Percentiles rank a stretch among this genome's conserved stretches.
These are phyloP conservation scores for Talaromyces sp. DNA, from an alignment of 2,329 filamentous ascomycete species.

Conservation along the genomic window DNA sequence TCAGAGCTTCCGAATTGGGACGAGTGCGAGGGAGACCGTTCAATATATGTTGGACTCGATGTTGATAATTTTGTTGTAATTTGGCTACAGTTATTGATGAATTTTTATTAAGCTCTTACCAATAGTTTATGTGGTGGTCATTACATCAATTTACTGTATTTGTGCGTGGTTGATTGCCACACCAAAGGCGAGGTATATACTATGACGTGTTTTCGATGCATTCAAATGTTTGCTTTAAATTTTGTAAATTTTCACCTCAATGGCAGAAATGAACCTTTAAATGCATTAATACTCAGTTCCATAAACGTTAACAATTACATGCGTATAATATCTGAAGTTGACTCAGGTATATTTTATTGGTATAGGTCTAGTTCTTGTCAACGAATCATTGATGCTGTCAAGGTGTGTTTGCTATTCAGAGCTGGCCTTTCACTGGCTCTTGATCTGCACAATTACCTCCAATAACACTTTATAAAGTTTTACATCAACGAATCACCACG, in stretches of 20 bases:
- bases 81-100: too few species aligned
- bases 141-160: not conserved
- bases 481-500: not conserved
- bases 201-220: not conserved
- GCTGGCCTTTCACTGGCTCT: slow-evolving; percentile 12
- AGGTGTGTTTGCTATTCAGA: slow-evolving; percentile 8
- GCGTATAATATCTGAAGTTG: not conserved
- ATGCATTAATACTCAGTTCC: not conserved
- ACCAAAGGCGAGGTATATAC: not conserved
- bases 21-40: too few species aligned
- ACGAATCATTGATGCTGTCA: not conserved
- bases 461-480: not conserved
- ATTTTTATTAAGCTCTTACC: too few species aligned
- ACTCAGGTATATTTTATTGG: too few species aligned
- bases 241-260: not conserved
- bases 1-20: not conserved
- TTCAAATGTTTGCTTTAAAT: not conserved
- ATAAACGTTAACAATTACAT: not conserved
- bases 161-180: not conserved
- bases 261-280: too few species aligned
- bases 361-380: not conserved
- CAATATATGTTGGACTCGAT: not conserved
- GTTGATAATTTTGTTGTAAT: not conserved
- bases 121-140: not conserved
- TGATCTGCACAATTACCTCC: slow-evolving; percentile 1